Evolutionary conservation across 768 basidiomycete species (phyloP).

Genomic region (Sutorius australiensis): DNA sequence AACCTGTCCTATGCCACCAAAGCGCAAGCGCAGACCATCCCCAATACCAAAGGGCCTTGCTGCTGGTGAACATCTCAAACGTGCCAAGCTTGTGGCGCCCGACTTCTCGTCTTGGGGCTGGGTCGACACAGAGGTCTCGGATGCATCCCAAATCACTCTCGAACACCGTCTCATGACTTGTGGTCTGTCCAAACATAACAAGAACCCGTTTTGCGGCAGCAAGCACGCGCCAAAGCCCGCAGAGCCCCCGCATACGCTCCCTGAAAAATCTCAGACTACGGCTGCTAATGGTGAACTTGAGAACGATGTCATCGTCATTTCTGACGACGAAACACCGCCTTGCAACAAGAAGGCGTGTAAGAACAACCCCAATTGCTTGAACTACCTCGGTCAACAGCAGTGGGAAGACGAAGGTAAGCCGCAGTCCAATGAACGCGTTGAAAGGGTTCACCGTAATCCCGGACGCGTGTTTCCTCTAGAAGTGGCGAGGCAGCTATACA

Average conservation of each 20-base stretch:
- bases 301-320: conserved; percentile 65
- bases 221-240: conserved; percentile 39
- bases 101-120: conserved; percentile 68
- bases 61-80: conserved; percentile 62
- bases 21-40: conserved; percentile 55
- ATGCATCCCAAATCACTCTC: conserved; percentile 55
- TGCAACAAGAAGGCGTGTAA: conserved; percentile 69
- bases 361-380: conserved; percentile 79
- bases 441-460: background rate
- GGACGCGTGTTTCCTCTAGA: conserved; percentile 35
- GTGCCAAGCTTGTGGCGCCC: conserved; percentile 45
- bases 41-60: conserved; percentile 48
- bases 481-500: conserved; percentile 46
- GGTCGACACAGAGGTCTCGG: conserved; percentile 65
- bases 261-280: conserved; percentile 8
- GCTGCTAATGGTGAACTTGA: conserved; percentile 42
- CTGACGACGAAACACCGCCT: conserved; percentile 55
- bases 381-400: conserved; percentile 77
- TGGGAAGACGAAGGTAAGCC: conserved; percentile 71
- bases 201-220: conserved; percentile 54
- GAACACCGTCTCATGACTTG: conserved; percentile 67
- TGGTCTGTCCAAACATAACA: conserved; percentile 54
- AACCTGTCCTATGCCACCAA: conserved; percentile 44
- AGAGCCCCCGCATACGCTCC: conserved; percentile 9
- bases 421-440: conserved; percentile 11